Base-by-base conservation (phyloP, 805 yeast genomes). In the Sugiyamaella marilandica region DNA sequence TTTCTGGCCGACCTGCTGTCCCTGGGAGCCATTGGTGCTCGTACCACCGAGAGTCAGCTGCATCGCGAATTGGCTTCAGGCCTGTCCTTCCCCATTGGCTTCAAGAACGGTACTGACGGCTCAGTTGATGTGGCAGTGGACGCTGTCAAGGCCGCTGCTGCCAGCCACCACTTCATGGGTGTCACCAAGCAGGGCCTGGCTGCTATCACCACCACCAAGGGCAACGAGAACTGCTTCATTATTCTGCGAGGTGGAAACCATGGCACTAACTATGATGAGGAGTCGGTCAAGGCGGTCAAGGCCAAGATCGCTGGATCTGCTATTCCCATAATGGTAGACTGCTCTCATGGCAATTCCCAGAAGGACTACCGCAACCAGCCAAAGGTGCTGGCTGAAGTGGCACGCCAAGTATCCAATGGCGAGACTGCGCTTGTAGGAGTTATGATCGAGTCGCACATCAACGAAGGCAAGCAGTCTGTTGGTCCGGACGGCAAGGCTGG, bases 51-150 rank as follows among this genome's bases (percentile, higher is more conserved):
- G 75, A 92, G 97, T 43, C 99, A 92, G 73, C 81, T 92, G 56
- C 99, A 92, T 76, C 85, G 99, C 74, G 99, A 92, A 74, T 81
- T 92, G 63, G 95, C 98, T 18, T 91, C 97, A 8, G 99, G 99
- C 50, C 78, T 94, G 56, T 87, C 96, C n/a, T 92, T 92, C 92
- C 99, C 99, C 54, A 83, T 92, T 53, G 99, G 99, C 48, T 92
- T 92, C 85, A 92, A 92, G 75, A 92, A 92, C 70, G 99, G 98
- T 71, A 92, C 99, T 41, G 99, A 92, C 70, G 99, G 99, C 67
- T 79, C 94, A 48, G 75, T 92, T 57, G 85, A 82, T 54, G 97
- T 92, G 57, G 96, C 99, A 10, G 76, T 94, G 48, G 99, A 91
- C 69, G 98, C 99, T 39, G 86, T 88, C 62, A 80, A 84, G 69